Percentiles rank a stretch among this genome's conserved stretches.
Evolutionary conservation across 768 basidiomycete species (phyloP).

Genomic region (Tulasnella sp.): DNA sequence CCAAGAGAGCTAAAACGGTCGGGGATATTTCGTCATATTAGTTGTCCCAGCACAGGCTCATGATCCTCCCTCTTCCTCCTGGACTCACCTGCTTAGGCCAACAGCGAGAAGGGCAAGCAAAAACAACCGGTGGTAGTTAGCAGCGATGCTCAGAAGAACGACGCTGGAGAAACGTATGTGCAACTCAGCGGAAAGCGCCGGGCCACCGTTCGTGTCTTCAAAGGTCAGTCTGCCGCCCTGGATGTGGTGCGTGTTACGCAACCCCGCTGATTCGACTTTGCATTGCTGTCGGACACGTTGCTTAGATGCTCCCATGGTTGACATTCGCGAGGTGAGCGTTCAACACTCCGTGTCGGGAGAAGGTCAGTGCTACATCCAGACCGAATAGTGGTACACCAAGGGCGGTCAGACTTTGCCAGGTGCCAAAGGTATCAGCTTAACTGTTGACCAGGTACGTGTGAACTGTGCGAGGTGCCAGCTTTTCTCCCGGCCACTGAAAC

Average conservation of each 20-base stretch:
- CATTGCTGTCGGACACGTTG: background rate
- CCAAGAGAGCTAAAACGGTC: slow-evolving; percentile 1
- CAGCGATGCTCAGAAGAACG: background rate
- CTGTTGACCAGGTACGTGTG: slow-evolving; percentile 4
- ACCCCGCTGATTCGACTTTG: background rate
- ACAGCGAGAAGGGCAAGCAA: background rate
- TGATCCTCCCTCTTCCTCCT: no score
- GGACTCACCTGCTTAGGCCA: background rate
- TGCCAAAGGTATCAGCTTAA: slow-evolving; percentile 1
- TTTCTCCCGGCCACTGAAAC: background rate
- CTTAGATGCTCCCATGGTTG: slow-evolving; percentile 4
- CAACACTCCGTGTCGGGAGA: background rate
- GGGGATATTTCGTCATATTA: background rate
- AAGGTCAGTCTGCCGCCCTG: background rate
- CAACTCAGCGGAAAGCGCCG: background rate
- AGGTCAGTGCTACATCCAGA: background rate
- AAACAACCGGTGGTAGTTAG: background rate
- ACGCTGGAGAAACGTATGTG: background rate
- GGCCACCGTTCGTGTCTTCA: slow-evolving; percentile 3
- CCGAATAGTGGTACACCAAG: background rate
- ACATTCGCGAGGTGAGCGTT: slow-evolving; percentile 3
- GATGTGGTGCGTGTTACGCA: background rate
- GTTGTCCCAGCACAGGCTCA: background rate
- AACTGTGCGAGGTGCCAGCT: background rate
- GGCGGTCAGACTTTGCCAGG: background rate